Conservation (phyloP, 495 filamentous ascomycete genomes). For the Staphylotrichum longicolle region DNA sequence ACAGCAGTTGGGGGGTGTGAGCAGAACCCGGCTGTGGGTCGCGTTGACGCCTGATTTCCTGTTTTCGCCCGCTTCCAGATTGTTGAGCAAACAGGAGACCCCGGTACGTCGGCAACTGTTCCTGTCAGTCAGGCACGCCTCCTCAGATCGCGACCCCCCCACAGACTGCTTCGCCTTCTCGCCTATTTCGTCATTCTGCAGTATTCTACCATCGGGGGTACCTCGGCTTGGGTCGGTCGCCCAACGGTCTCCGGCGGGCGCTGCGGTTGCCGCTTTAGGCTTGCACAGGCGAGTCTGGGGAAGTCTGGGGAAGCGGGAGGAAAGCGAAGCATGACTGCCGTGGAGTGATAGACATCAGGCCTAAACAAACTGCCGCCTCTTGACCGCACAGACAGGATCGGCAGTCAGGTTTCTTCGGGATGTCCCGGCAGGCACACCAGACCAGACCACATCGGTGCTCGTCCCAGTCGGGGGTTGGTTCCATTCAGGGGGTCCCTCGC, state of each 20-base stretch:
- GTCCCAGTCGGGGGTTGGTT: no score
- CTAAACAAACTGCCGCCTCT: neutral
- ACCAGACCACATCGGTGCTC: no score
- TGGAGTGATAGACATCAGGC: neutral
- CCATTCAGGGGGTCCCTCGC: no score
- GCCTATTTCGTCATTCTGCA: slow-evolving; percentile 8
- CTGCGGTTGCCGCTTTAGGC: neutral
- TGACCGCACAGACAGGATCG: slow-evolving; percentile 6
- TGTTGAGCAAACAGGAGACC: neutral
- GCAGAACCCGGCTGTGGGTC: slow-evolving; percentile 5
- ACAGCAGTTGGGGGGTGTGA: neutral
- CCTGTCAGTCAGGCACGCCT: neutral
- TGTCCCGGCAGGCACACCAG: slow-evolving; percentile 3
- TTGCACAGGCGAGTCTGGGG: neutral
- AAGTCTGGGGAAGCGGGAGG: slow-evolving; percentile 10
- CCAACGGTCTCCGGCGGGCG: neutral
- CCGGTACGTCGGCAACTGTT: neutral
- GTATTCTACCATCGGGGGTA: slow-evolving; percentile 1
- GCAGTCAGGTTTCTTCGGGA: slow-evolving; percentile 15
- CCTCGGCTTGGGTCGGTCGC: neutral
- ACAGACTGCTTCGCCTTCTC: neutral
- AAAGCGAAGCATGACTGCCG: neutral
- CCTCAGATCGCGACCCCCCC: neutral
- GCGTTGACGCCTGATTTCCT: neutral
- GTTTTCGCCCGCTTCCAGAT: neutral